These are phyloP conservation scores for Wickerhamiella shivajii DNA, from an alignment of 805 yeast species.

Conservation along the genomic window DNA sequence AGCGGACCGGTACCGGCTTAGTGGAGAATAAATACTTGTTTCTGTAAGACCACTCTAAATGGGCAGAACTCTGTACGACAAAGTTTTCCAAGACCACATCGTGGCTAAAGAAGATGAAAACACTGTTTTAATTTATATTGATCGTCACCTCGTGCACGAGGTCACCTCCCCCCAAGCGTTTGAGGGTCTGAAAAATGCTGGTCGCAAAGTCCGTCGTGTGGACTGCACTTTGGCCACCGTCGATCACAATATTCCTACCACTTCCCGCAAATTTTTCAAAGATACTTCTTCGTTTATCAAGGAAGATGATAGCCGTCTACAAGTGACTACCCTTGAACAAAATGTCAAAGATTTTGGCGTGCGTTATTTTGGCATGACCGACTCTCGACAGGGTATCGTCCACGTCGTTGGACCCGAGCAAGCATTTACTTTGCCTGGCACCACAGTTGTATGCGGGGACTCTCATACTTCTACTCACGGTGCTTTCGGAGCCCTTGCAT, in stretches of 20 bases:
- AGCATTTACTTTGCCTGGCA: slow-evolving; percentile 96
- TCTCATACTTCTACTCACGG: slow-evolving; percentile 98
- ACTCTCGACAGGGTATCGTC: slow-evolving; percentile 92
- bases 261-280: slow-evolving; percentile 64
- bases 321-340: slow-evolving; percentile 81
- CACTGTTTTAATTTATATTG: slow-evolving; percentile 77
- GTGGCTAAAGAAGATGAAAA: slow-evolving; percentile 84
- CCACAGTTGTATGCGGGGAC: slow-evolving; percentile 98
- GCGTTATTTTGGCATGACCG: slow-evolving; percentile 89
- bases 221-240: slow-evolving; percentile 93
- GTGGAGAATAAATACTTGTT: too few species aligned
- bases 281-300: slow-evolving; percentile 66
- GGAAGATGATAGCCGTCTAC: slow-evolving; percentile 83
- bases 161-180: slow-evolving; percentile 99
- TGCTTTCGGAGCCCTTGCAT: slow-evolving; percentile 93
- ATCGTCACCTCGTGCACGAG: slow-evolving; percentile 95
- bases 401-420: slow-evolving; percentile 99
- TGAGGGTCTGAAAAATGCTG: slow-evolving; percentile 83
- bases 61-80: slow-evolving; percentile 72
- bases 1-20: too few species aligned
- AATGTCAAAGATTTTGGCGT: slow-evolving; percentile 83
- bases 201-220: slow-evolving; percentile 72
- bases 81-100: slow-evolving; percentile 87
- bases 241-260: slow-evolving; percentile 95
- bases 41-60: too few species aligned